phyloP scores from a whole-genome alignment of 2,329 filamentous ascomycete species.

The Colletotrichum siamense region DNA sequence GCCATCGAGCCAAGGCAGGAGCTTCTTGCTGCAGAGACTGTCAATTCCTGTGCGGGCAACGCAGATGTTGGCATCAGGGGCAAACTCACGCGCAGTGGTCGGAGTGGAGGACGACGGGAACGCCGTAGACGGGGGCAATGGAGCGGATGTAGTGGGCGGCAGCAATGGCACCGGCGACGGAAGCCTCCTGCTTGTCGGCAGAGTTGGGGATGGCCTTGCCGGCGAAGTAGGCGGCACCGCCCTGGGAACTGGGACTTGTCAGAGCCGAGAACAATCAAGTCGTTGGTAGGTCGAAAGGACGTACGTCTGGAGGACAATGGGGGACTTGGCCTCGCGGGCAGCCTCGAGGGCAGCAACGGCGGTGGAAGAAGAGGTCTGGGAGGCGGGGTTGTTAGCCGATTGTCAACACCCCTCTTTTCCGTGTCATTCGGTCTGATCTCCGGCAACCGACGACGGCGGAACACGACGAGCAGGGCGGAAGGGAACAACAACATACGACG shows the following conservation, averaged over 20 bases:
- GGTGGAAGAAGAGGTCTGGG: slow-evolving; percentile 76
- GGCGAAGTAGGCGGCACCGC: slow-evolving; percentile 91
- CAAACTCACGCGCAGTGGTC: slow-evolving; percentile 80
- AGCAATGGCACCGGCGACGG: slow-evolving; percentile 85
- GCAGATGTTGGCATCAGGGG: neutral
- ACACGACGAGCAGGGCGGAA: neutral
- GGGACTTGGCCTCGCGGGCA: slow-evolving; percentile 88
- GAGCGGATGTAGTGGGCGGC: slow-evolving; percentile 93
- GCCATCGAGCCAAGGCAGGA: slow-evolving; percentile 95
- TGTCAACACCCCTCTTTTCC: neutral
- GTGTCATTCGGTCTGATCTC: neutral
- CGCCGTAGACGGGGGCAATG: slow-evolving; percentile 83
- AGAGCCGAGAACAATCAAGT: neutral
- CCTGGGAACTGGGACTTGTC: slow-evolving; percentile 65
- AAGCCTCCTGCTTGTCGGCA: slow-evolving; percentile 78
- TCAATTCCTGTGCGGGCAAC: neutral
- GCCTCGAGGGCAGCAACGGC: slow-evolving; percentile 90
- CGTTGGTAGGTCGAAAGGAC: neutral
- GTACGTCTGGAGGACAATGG: slow-evolving; percentile 87
- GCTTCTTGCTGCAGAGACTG: slow-evolving; percentile 73
- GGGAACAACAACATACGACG: slow-evolving; percentile 50
- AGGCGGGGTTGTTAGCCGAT: slow-evolving; percentile 17
- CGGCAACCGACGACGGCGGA: neutral
- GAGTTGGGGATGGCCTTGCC: slow-evolving; percentile 85
- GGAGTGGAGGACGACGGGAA: slow-evolving; percentile 94